A percentile compares a stretch with the other conserved stretches of the same genome.
These are phyloP conservation scores for Aurantiochytrium sp. DNA, from an alignment of 108 stramenopile genomes.

Conservation along the genomic window DNA sequence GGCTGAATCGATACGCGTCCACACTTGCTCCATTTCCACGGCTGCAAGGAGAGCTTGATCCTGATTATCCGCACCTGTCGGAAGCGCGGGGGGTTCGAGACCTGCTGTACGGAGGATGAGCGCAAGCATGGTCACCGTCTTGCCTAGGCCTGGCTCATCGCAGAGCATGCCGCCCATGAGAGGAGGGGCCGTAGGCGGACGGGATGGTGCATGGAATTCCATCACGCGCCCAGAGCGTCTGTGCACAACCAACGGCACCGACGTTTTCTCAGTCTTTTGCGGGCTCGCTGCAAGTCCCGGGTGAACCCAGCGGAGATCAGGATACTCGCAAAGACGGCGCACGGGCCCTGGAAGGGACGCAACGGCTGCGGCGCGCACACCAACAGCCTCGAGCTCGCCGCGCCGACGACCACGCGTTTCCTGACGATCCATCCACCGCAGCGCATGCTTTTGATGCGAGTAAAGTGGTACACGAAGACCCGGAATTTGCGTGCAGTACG, in stretches of 20 bases:
- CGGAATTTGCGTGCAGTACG: background rate
- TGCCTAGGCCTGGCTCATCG: conserved; percentile 58
- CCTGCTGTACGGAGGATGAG: conserved; percentile 31
- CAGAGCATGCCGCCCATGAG: conserved; percentile 45
- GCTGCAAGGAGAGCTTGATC: background rate
- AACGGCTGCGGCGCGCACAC: background rate
- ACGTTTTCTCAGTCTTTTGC: background rate
- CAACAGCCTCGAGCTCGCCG: background rate
- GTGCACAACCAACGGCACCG: background rate
- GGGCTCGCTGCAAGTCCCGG: background rate
- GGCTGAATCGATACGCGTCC: background rate
- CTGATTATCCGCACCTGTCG: no score
- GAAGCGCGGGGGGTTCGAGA: background rate
- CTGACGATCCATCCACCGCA: conserved; percentile 11
- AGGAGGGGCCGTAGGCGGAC: background rate
- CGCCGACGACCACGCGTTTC: background rate
- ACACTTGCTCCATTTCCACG: background rate
- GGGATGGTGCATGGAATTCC: background rate
- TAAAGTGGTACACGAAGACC: background rate
- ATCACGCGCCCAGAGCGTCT: background rate
- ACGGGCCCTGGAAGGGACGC: background rate
- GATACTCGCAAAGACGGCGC: background rate
- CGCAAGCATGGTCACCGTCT: conserved; percentile 50
- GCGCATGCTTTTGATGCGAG: background rate
- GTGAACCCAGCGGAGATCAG: background rate